phyloP scores from a whole-genome alignment of 305 asterid genomes.

The Withania somnifera region DNA sequence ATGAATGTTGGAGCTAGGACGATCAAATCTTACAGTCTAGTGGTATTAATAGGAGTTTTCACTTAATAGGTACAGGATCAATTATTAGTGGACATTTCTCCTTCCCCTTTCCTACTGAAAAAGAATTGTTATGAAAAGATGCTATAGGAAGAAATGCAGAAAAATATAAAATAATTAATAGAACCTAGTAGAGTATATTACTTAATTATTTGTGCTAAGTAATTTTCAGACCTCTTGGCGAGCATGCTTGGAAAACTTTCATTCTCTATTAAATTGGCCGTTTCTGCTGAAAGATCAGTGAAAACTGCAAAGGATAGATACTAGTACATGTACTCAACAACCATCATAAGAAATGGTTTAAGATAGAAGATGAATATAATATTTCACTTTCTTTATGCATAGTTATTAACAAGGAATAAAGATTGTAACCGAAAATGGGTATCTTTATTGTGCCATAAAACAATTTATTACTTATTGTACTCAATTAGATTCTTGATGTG shows the following conservation, averaged over 20 bases:
- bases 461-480: slow-evolving; percentile 1
- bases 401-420: neutral
- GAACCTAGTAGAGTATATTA: neutral
- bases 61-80: neutral
- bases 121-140: neutral
- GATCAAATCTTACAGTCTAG: neutral
- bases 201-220: neutral
- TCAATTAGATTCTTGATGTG: neutral
- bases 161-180: neutral
- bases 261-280: neutral
- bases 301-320: no score
- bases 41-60: neutral
- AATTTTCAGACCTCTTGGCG: neutral
- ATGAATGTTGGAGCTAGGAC: neutral
- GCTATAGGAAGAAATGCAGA: neutral
- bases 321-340: no score
- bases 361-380: neutral
- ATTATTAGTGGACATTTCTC: neutral
- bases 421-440: neutral
- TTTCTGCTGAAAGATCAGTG: neutral
- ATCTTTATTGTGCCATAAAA: neutral
- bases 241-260: neutral
- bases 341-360: neutral
- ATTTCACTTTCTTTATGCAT: neutral
- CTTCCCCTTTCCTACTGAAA: neutral